Base-by-base conservation (phyloP, 305 asterid genomes). In the Ruellia speciosa region DNA sequence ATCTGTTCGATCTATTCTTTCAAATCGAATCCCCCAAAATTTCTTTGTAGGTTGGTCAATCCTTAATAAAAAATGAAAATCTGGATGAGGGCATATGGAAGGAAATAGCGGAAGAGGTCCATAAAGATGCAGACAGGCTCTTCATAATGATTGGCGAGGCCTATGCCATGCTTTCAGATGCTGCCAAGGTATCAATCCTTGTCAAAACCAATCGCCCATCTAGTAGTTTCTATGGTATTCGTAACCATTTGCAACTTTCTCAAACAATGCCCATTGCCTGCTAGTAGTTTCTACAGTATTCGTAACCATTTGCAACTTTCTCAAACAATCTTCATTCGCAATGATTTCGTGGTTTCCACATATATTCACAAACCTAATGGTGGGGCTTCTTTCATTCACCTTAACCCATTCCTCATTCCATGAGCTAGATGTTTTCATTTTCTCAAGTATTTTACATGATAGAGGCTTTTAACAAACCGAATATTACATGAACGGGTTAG, bases 61-160 rank as follows among this genome's bases (percentile, higher is more conserved):
- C 88, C 60, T 73, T 88, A 70, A 77, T 64, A 60, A 88, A 86
- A 82, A 81, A 65, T 72, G 98, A 90, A 67, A 79, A 86, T 74
- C 72, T 70, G 33, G 96, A 86, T 74, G 90, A 86, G 67, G 77
- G 75, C 39, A 77, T 76, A 14, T 92, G 96, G 99, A 92, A 78
- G 72, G 88, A 86, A 81, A 82, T 88, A 77, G 84, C 83, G 62
- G 86, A 72, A 69, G 90, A 80, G 72, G 86, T 86, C 59, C 82
- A 76, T 59, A 88, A 76, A 79, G 95, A 92, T 67, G 95, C 96
- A 49, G 96, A 88, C 51, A 80, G 82, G 72, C 93, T 92, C 67
- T 92, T 92, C 68, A 92, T 86, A 77, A 88, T 88, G 86, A 84
- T 92, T 55, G 96, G 94, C 60, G 96, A 92, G 80, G 98, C 98